A percentile compares a stretch with the other conserved stretches of the same genome.
Evolutionary conservation across 495 filamentous ascomycete species (phyloP).

Genomic region (Neurospora cerealis): DNA sequence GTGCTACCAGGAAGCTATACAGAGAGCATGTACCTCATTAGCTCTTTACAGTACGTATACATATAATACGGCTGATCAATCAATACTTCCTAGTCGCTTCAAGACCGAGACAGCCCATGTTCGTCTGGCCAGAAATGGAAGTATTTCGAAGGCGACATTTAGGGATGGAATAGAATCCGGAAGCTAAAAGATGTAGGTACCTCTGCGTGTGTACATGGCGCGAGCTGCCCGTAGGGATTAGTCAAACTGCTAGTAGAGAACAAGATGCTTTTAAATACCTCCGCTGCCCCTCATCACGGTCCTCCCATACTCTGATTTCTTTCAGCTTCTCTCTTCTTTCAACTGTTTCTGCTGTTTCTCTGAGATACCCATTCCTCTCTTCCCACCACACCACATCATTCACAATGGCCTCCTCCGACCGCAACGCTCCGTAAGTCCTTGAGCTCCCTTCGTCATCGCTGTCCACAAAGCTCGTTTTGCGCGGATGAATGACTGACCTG

Average conservation of each 20-base stretch:
- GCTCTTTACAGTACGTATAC: not conserved
- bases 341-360: not conserved
- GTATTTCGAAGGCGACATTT: not conserved
- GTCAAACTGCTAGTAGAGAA: not conserved
- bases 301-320: not conserved
- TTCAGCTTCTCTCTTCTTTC: not conserved
- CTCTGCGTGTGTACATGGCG: not conserved
- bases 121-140: not conserved
- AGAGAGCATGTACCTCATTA: not conserved
- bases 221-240: not conserved
- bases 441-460: not conserved
- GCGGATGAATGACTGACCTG: conserved; percentile 2
- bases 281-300: conserved; percentile 4
- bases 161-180: not conserved
- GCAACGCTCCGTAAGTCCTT: conserved; percentile 39
- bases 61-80: not conserved
- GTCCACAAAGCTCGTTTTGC: not conserved
- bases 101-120: not conserved
- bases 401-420: conserved; percentile 42
- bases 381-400: conserved; percentile 4
- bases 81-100: not conserved
- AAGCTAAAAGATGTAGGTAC: not conserved
- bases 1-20: not conserved
- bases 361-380: conserved; percentile 5
- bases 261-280: conserved; percentile 9